phyloP scores from a whole-genome alignment of 2,329 filamentous ascomycete genomes.

The Chaetomium sp. region DNA sequence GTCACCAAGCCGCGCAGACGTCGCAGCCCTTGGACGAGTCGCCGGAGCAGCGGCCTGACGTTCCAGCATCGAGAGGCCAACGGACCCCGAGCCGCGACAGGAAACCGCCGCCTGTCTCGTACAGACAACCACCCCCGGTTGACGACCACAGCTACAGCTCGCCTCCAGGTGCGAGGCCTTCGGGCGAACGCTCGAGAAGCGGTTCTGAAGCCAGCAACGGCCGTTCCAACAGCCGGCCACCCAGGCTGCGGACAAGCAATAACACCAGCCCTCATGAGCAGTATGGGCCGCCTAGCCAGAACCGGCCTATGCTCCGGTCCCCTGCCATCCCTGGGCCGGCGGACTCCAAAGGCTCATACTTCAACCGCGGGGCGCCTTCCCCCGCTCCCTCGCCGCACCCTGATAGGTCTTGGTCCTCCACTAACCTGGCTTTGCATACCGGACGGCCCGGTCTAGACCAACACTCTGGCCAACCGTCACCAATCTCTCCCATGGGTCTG shows the following conservation, averaged over 20 bases:
- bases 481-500: conserved; percentile 37
- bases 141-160: conserved; percentile 35
- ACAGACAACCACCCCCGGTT: conserved; percentile 39
- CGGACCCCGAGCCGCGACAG: conserved; percentile 40
- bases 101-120: conserved; percentile 38
- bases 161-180: conserved; percentile 25
- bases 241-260: conserved; percentile 32
- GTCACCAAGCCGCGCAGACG: conserved; percentile 29
- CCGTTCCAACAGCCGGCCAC: conserved; percentile 34
- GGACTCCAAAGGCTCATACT: conserved; percentile 40
- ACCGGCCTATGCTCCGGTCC: conserved; percentile 34
- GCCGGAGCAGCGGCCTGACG: conserved; percentile 6
- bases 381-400: conserved; percentile 22
- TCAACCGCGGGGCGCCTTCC: conserved; percentile 23
- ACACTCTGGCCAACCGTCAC: conserved; percentile 36
- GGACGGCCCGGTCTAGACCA: conserved; percentile 30
- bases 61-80: conserved; percentile 18
- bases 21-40: conserved; percentile 19
- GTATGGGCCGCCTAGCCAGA: conserved; percentile 25
- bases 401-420: conserved; percentile 26
- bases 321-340: conserved; percentile 41
- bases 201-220: conserved; percentile 50
- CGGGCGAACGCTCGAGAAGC: conserved; percentile 45
- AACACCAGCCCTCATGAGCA: conserved; percentile 33
- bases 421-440: conserved; percentile 31